Conservation (phyloP, 352 stramenopile species). For the Phytophthora tubulina region DNA sequence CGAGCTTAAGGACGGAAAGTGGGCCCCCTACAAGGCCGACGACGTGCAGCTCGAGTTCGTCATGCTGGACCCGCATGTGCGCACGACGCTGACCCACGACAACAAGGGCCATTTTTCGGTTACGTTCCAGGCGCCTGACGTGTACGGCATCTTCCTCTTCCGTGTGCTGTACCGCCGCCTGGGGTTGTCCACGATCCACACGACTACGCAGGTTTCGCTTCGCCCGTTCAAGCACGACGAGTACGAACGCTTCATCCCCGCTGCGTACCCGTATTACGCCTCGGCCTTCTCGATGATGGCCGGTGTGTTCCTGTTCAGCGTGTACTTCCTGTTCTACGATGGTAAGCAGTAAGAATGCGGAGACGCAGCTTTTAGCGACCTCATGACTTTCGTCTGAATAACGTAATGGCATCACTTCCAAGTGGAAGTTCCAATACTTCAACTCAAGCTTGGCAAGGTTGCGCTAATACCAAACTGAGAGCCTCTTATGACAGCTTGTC, state of each 20-base stretch:
- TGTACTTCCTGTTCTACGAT: conserved; percentile 91
- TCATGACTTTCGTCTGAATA: not conserved
- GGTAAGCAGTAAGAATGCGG: conserved; percentile 56
- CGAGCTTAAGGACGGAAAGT: conserved; percentile 84
- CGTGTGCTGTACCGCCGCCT: conserved; percentile 92
- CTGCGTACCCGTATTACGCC: conserved; percentile 94
- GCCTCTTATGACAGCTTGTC: too few species aligned
- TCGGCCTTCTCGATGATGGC: conserved; percentile 93
- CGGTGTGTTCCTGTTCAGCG: conserved; percentile 91
- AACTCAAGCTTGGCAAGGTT: conserved; percentile 5
- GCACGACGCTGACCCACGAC: conserved; percentile 87
- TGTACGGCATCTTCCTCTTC: conserved; percentile 96
- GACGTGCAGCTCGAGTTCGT: conserved; percentile 96
- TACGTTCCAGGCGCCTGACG: conserved; percentile 91
- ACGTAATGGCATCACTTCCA: not conserved
- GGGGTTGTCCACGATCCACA: conserved; percentile 88
- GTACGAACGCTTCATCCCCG: conserved; percentile 95
- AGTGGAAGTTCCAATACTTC: not conserved
- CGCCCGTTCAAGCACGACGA: conserved; percentile 96
- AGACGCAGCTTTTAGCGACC: not conserved
- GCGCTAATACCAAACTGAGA: too few species aligned
- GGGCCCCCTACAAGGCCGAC: conserved; percentile 78
- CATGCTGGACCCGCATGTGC: conserved; percentile 94
- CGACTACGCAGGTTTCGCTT: conserved; percentile 92
- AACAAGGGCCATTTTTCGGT: conserved; percentile 79